These are phyloP conservation scores for Helminthosporium solani DNA, from an alignment of 2,329 filamentous ascomycete genomes.

Conservation along the genomic window DNA sequence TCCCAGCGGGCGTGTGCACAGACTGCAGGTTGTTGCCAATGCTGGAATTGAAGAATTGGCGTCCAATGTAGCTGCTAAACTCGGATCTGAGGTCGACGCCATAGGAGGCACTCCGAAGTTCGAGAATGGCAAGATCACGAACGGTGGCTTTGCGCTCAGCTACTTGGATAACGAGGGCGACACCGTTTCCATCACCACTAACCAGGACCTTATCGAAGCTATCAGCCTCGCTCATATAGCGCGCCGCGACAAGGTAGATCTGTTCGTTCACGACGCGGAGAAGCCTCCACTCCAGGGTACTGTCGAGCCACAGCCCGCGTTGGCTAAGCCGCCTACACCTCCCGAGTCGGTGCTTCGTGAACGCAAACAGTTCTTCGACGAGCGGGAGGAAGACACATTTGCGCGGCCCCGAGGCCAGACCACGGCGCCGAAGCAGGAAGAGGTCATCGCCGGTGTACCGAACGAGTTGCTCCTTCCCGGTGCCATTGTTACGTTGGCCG, in stretches of 20 bases:
- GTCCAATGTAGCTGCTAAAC: slow-evolving; percentile 73
- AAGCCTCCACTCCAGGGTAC: slow-evolving; percentile 75
- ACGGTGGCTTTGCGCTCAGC: slow-evolving; percentile 83
- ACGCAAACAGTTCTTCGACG: slow-evolving; percentile 51
- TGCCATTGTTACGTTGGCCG: slow-evolving; percentile 90
- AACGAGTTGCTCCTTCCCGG: slow-evolving; percentile 93
- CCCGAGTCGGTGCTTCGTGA: slow-evolving; percentile 53
- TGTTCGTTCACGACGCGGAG: slow-evolving; percentile 92
- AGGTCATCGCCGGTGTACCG: slow-evolving; percentile 85
- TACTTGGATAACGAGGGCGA: slow-evolving; percentile 97
- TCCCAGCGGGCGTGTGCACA: slow-evolving; percentile 89
- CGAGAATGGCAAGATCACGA: slow-evolving; percentile 74
- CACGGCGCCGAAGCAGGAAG: slow-evolving; percentile 59
- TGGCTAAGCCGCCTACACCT: slow-evolving; percentile 53
- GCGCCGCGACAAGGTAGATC: slow-evolving; percentile 87
- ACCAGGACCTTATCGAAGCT: slow-evolving; percentile 88
- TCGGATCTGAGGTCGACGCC: slow-evolving; percentile 77
- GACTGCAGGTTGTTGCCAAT: slow-evolving; percentile 78
- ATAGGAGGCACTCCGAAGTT: slow-evolving; percentile 79
- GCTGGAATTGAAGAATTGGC: slow-evolving; percentile 81
- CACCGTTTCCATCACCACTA: slow-evolving; percentile 93
- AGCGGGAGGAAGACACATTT: slow-evolving; percentile 59
- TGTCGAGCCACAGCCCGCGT: slow-evolving; percentile 59
- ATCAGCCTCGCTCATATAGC: slow-evolving; percentile 78
- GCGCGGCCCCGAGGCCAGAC: slow-evolving; percentile 47